Conservation (phyloP, 75 land plant genomes). For the Cupressus sempervirens region DNA sequence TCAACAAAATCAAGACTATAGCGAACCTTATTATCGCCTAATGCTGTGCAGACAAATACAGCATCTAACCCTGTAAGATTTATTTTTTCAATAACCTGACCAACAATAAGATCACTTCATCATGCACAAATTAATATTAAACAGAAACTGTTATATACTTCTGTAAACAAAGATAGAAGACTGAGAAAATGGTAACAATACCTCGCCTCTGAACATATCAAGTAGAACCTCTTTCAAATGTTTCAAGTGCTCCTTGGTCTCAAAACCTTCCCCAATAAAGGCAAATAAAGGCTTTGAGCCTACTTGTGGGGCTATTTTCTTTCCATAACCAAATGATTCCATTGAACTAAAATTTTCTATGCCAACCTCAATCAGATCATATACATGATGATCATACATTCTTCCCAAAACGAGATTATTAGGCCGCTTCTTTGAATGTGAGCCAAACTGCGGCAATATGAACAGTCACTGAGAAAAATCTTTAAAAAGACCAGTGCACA, state of each 20-base stretch:
- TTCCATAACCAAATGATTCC: slow-evolving; percentile 48
- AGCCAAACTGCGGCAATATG: slow-evolving; percentile 57
- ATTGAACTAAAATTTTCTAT: slow-evolving; percentile 70
- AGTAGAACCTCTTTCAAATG: slow-evolving; percentile 89
- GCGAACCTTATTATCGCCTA: slow-evolving; percentile 49
- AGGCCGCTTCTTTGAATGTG: slow-evolving; percentile 95
- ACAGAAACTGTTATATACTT: not conserved
- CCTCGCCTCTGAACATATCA: slow-evolving; percentile 89
- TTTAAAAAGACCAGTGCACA: slow-evolving; percentile 9
- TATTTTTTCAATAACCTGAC: slow-evolving; percentile 69
- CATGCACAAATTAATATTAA: not conserved
- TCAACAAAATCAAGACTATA: not conserved
- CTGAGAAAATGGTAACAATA: slow-evolving; percentile 11
- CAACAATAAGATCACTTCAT: not conserved
- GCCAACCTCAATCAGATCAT: slow-evolving; percentile 93
- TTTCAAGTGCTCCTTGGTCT: slow-evolving; percentile 58
- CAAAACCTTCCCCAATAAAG: slow-evolving; percentile 90
- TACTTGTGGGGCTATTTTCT: slow-evolving; percentile 62
- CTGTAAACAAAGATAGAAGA: not conserved
- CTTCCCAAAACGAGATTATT: slow-evolving; percentile 83
- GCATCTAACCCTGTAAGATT: slow-evolving; percentile 81
- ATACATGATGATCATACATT: slow-evolving; percentile 84
- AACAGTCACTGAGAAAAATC: not conserved
- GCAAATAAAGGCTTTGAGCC: slow-evolving; percentile 93
- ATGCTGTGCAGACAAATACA: slow-evolving; percentile 70